Percentiles rank a stretch among this genome's conserved stretches.
Evolutionary conservation across 202 grass and related monocot species (phyloP).

Genomic region (Setaria italica): DNA sequence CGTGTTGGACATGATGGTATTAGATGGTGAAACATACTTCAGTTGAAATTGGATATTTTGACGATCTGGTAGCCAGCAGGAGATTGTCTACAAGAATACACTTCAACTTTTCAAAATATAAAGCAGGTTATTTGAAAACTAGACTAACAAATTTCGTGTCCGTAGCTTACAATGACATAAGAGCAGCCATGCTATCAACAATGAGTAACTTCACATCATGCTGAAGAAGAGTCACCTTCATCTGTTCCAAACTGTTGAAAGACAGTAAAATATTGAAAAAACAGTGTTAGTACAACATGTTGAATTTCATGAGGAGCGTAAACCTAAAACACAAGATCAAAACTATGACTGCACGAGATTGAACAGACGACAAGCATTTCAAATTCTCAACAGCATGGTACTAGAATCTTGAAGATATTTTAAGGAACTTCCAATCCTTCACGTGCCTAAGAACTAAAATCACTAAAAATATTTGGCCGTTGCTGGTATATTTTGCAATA

Average conservation of each 20-base stretch:
- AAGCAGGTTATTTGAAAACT: neutral
- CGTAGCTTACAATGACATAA: slow-evolving; percentile 62
- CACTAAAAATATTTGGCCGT: neutral
- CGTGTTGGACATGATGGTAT: neutral
- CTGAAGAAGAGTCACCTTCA: slow-evolving; percentile 84
- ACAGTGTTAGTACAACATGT: neutral
- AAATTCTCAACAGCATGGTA: slow-evolving; percentile 6
- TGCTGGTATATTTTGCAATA: neutral
- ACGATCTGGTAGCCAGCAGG: neutral
- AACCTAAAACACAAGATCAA: slow-evolving; percentile 1
- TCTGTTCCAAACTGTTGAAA: slow-evolving; percentile 78
- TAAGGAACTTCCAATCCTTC: neutral
- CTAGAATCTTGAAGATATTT: neutral
- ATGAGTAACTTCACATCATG: slow-evolving; percentile 93
- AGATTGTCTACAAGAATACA: neutral
- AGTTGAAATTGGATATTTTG: neutral
- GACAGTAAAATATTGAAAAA: neutral
- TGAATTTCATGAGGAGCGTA: slow-evolving; percentile 21
- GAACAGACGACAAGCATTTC: slow-evolving; percentile 14
- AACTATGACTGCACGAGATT: neutral
- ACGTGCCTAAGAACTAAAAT: slow-evolving; percentile 11
- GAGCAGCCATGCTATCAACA: slow-evolving; percentile 95
- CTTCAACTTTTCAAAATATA: neutral
- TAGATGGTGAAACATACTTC: neutral
- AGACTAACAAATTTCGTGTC: neutral